phyloP scores from a whole-genome alignment of 192 early-diverging fungal species.

The Cetraspora pellucida region DNA sequence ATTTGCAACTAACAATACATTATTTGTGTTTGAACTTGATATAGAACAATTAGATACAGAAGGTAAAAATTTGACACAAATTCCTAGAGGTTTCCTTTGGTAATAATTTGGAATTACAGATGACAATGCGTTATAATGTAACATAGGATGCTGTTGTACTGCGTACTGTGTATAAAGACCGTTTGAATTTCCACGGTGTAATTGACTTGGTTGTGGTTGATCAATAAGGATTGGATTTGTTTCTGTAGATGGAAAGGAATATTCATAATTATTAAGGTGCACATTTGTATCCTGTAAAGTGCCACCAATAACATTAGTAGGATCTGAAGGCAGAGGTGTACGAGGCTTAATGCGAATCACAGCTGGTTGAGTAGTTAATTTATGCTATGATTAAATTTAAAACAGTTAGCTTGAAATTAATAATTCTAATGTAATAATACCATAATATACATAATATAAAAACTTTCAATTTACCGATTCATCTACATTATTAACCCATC shows the following conservation, averaged over 20 bases:
- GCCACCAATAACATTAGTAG: neutral
- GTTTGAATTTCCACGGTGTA: neutral
- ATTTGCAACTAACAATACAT: conserved; percentile 3
- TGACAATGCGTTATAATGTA: neutral
- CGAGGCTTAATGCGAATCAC: conserved; percentile 47
- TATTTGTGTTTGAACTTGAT: neutral
- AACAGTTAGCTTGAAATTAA: neutral
- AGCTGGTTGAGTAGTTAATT: conserved; percentile 34
- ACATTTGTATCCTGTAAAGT: conserved; percentile 3
- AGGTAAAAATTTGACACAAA: conserved; percentile 28
- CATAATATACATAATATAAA: neutral
- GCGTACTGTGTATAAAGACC: neutral
- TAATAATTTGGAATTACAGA: neutral
- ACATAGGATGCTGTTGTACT: neutral
- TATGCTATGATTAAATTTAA: neutral
- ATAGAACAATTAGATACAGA: conserved; percentile 12
- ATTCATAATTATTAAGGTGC: neutral
- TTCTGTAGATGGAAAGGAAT: conserved; percentile 7
- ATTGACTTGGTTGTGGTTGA: neutral
- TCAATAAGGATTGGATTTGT: neutral
- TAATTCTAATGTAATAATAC: neutral
- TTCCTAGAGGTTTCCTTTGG: conserved; percentile 3
- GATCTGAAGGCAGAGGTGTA: conserved; percentile 44
- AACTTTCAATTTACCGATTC: conserved; percentile 29
- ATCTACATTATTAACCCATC: conserved; percentile 41